These are phyloP conservation scores for Beauveria brongniartii DNA, from an alignment of 2,329 filamentous ascomycete species.

Conservation along the genomic window DNA sequence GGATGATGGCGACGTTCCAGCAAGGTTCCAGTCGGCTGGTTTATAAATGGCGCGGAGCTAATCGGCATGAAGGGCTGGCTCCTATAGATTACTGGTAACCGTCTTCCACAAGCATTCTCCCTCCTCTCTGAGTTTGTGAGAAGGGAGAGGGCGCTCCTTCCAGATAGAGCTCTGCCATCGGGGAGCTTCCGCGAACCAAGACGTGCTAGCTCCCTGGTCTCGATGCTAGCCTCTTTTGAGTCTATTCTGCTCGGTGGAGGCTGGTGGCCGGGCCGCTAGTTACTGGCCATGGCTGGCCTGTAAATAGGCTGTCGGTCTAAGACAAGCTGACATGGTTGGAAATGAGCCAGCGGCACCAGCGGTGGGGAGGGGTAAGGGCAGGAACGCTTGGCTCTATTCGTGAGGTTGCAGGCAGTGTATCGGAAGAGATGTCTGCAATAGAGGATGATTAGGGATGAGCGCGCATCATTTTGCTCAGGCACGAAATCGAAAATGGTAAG, in stretches of 20 bases:
- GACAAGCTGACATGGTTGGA: conserved; percentile 1
- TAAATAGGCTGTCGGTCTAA: not conserved
- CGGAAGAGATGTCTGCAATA: not conserved
- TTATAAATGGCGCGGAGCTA: not conserved
- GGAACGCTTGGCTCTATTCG: no score
- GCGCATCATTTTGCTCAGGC: not conserved
- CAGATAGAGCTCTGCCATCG: not conserved
- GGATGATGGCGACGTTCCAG: not conserved
- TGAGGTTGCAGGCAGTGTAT: not conserved
- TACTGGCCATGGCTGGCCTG: not conserved
- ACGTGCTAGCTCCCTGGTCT: not conserved
- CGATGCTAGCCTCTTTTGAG: not conserved
- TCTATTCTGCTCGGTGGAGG: not conserved
- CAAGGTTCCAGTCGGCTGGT: not conserved
- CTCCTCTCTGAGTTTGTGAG: not conserved
- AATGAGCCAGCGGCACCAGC: not conserved
- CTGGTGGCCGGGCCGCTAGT: not conserved
- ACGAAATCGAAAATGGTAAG: not conserved
- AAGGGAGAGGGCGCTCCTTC: not conserved
- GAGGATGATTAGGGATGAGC: not conserved
- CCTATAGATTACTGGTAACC: not conserved
- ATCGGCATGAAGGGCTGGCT: not conserved
- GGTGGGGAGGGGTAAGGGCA: not conserved
- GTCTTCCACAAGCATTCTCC: not conserved
- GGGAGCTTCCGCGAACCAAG: not conserved